Evolutionary conservation across 495 filamentous ascomycete genomes (phyloP), one percentile per base, ranked within the genome.

Genomic region (Talaromyces adpressus): DNA sequence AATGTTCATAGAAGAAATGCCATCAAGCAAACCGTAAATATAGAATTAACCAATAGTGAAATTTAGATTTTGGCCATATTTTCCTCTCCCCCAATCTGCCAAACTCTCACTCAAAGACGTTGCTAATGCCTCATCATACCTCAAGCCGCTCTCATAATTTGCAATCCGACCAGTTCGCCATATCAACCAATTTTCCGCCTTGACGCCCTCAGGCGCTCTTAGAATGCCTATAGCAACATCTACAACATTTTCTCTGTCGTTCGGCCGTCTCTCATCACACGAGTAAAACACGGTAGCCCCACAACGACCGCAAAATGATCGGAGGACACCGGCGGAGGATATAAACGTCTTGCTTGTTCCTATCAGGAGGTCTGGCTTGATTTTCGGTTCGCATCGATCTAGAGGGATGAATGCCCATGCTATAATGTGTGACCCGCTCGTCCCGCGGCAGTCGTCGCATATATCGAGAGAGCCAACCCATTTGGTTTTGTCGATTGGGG

Each of bases 261-360:
- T 22, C 22, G 20, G 12, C 25, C 52, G 22, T 57, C 82, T 68
- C 6, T 70, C 71, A 20, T 77, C 75, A 18, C 65, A 67, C 6
- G 68, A 73, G 65, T 77, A 86, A 52, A 85, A 84, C 6, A 82
- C 74, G 11, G 69, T 73, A 1, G 83, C 81, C 11, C 82, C 82
- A 64, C 84, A 87, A 3, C 63, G 70, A 8, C 73, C 67, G 68
- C 84, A 87, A 65, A 83, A 84, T 23, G 81, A 82, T 6, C 83
- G 71, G 51, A 77, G 71, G 0, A 82, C 77, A 22, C 71, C 78
- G 22, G 73, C 63, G 1, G 76, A 80, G 9, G 77, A 82, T 5
- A 65, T 62, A 60, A 82, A 85, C 23, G 68, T 70, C 20, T 76
- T 75, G 45, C 83, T 70, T 2, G 78, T 79, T 4, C 82, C 82